Base-by-base conservation (phyloP, 192 early-diverging fungal species). In the Coemansia sp. region DNA sequence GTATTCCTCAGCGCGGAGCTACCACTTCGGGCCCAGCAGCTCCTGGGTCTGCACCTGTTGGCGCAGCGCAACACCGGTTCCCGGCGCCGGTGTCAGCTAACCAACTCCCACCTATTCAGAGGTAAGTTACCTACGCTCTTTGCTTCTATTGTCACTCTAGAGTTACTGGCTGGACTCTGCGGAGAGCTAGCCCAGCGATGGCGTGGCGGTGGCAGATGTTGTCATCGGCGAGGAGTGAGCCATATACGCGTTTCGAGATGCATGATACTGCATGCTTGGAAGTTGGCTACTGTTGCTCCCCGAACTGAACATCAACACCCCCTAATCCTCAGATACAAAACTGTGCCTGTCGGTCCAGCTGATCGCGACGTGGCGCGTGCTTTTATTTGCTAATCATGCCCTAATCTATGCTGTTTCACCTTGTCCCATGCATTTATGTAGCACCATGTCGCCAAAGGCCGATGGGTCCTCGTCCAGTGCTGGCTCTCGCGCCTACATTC, bases 101-200 rank as follows among this genome's bases (percentile, higher is more conserved):
- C 67, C 80, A 77, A 60, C 71, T 83, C 17, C 75, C 80, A 17
- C 80, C 75, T 1, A 83, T 83, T 24, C 80, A 83, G 66, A 83
- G 80, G 80, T 83, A 83, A 53, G 71, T 51, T 41, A 40, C 29
- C 11, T 4, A n/a, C 7, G 31, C 4, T 7, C 5, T 17, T 45
- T 50, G 7, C 13, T 27, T 24, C 15, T 51, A 7, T 7, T 3
- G 11, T 0, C 45, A 24, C 5, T 17, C 39, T 8, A 59, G n/a
- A 13, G 22, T 34, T 17, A 40, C 58, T 36, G 32, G n/a, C 58
- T 38, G 58, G 12, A 2, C 55, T 58, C 5, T 32, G 29, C 22
- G 12, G 19, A 24, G 22, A 58, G 12, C 55, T 13, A 32, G 31
- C 3, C 48, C n/a, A 24, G 17, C 9, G 19, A 11, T 51, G 48